Evolutionary conservation across 2,329 filamentous ascomycete genomes (phyloP).

Genomic region (Nigrograna mackinnonii): DNA sequence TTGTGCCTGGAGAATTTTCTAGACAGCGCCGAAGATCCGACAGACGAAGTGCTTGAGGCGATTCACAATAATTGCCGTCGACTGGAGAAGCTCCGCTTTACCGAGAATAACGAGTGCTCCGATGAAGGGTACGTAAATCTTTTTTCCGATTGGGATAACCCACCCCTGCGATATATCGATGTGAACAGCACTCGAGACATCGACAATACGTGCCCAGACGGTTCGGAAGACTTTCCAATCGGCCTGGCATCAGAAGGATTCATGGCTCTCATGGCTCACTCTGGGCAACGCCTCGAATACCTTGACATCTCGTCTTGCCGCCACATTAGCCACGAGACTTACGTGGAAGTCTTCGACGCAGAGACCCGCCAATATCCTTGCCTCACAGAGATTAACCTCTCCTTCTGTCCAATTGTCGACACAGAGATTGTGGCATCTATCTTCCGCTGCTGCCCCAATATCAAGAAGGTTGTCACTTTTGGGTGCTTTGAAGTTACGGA

Average conservation of each 20-base stretch:
- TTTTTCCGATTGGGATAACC: conserved; percentile 78
- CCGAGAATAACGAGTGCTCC: conserved; percentile 74
- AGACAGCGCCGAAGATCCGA: conserved; percentile 63
- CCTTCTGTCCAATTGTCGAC: conserved; percentile 72
- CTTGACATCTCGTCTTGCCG: conserved; percentile 85
- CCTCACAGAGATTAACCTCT: conserved; percentile 74
- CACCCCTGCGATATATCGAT: conserved; percentile 70
- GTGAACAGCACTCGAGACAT: conserved; percentile 77
- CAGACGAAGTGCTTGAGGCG: conserved; percentile 61
- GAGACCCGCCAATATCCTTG: conserved; percentile 63
- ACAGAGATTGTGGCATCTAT: conserved; percentile 67
- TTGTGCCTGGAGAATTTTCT: conserved; percentile 75
- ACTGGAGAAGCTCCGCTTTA: conserved; percentile 79
- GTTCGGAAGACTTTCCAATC: conserved; percentile 60
- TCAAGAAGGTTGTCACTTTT: conserved; percentile 63
- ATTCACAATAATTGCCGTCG: conserved; percentile 71
- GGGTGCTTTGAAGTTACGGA: conserved; percentile 64
- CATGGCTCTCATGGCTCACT: conserved; percentile 81
- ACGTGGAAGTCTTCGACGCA: conserved; percentile 72
- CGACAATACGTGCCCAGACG: conserved; percentile 70
- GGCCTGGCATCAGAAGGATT: conserved; percentile 80
- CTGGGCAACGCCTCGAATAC: conserved; percentile 65
- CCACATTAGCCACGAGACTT: conserved; percentile 73
- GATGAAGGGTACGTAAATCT: conserved; percentile 74
- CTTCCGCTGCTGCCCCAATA: conserved; percentile 65